Evolutionary conservation across 1,284 basidiomycete species (phyloP).

Genomic region (Peniophora sp.): DNA sequence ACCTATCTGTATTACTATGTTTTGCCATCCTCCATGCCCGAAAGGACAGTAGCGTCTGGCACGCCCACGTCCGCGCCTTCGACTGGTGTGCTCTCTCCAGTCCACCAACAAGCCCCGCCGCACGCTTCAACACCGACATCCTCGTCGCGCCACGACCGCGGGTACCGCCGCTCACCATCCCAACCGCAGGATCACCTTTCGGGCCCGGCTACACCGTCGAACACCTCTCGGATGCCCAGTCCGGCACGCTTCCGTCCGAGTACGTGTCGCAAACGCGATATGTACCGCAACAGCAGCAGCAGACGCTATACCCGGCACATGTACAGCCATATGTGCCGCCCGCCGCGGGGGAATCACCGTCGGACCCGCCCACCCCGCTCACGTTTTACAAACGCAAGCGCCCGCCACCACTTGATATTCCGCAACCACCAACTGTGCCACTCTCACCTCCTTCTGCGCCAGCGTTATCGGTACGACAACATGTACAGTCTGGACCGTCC

Average conservation of each 20-base stretch:
- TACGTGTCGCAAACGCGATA: neutral
- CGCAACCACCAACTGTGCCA: neutral
- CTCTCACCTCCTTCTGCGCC: neutral
- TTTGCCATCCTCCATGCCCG: slow-evolving; percentile 26
- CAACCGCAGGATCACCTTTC: neutral
- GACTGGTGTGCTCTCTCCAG: slow-evolving; percentile 22
- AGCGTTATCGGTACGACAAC: neutral
- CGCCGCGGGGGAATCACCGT: neutral
- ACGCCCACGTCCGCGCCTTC: slow-evolving; percentile 39
- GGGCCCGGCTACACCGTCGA: neutral
- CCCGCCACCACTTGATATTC: neutral
- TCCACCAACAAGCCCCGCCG: slow-evolving; percentile 23
- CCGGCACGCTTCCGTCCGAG: neutral
- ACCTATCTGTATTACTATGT: slow-evolving; percentile 30
- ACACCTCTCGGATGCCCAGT: neutral
- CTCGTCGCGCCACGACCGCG: slow-evolving; percentile 1
- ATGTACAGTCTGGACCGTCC: neutral
- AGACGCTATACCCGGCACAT: neutral
- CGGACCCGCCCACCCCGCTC: neutral
- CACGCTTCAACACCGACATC: slow-evolving; percentile 16
- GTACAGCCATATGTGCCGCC: neutral
- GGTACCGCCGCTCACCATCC: neutral
- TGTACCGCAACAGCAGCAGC: neutral
- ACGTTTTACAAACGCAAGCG: neutral
- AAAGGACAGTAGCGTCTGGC: slow-evolving; percentile 45